Base-by-base conservation (phyloP, 305 asterid species). In the Solanum hybrid region DNA sequence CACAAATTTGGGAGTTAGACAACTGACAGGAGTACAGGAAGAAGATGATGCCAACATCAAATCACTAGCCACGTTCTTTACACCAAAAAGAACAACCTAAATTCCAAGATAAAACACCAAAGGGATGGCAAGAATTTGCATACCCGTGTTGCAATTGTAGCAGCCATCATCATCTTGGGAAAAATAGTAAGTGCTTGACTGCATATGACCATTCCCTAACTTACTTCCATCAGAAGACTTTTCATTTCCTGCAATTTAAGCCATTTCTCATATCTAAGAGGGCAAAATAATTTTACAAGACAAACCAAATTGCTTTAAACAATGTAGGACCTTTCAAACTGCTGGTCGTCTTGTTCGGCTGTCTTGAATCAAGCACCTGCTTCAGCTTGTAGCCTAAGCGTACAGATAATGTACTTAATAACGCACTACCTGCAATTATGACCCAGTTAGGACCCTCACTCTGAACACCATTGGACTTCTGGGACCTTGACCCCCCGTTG, bases 361-460 rank as follows among this genome's bases (percentile, higher is more conserved):
- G 97, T 88, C 93, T 96, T 88, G 94, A 90, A 90, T 96, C 98
- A 86, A 94, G 93, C 88, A 92, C 94, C 93, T 96, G 98, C 92
- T 96, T 96, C 92, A 97, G 94, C 94, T 95, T 96, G 91, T 91
- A 97, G 76, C 98, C 99, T 76, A 97, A 93, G 91, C 97, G 98
- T 90, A 97, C 88, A 17, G 99, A 96, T 89, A 97, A 89, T 34
- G 96, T 94, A 93, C 98, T 96, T 89, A 97, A 89, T 91, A 97
- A 91, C 45, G 97, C 98, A 93, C 98, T 95, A 65, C 98, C 98
- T 33, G 98, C 98, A 90, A 97, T 94, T 90, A 97, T 92, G 90
- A 97, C 89, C 98, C 99, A 97, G 89, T 97, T 96, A 20, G 98
- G 95, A 65, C 98, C 97, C 89, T 95, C 98, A 57, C 92, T 93